Conservation (phyloP, 768 basidiomycete species). For the Multifurca ochricompacta region DNA sequence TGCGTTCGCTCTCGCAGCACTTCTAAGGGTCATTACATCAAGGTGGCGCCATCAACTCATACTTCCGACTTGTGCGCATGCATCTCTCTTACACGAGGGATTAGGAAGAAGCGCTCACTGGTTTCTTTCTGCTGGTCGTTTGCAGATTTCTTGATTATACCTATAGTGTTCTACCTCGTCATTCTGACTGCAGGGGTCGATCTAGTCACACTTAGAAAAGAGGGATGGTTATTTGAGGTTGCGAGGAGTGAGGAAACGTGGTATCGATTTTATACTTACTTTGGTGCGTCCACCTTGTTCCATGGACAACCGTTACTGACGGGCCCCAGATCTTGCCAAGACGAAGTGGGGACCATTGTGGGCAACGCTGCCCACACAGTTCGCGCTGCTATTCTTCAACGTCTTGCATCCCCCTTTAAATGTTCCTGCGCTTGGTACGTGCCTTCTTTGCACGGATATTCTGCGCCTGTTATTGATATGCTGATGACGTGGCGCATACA, state of each 20-base stretch:
- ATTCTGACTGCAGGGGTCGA: conserved; percentile 56
- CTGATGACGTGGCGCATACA: conserved; percentile 22
- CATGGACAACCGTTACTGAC: background rate
- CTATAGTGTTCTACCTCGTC: conserved; percentile 75
- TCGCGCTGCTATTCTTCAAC: conserved; percentile 87
- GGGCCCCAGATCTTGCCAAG: conserved; percentile 45
- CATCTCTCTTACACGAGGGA: conserved; percentile 17
- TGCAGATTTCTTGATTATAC: conserved; percentile 74
- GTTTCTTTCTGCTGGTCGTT: background rate
- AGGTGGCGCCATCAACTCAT: conserved; percentile 81
- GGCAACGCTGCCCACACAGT: conserved; percentile 86
- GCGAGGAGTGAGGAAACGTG: conserved; percentile 43
- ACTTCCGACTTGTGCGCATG: conserved; percentile 73
- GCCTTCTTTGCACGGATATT: background rate
- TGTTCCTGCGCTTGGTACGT: conserved; percentile 76
- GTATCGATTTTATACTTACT: conserved; percentile 83
- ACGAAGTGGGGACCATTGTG: conserved; percentile 62
- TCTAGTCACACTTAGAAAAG: conserved; percentile 47
- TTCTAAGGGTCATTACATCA: conserved; percentile 74
- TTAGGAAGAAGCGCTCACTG: background rate
- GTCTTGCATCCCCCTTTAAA: conserved; percentile 80
- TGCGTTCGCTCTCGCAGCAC: conserved; percentile 66
- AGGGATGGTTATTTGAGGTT: conserved; percentile 87
- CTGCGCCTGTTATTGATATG: background rate
- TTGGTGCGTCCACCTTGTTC: conserved; percentile 39